Percentiles rank a stretch among this genome's conserved stretches.
Conservation (phyloP, 148 eudicot species). For the Cornus controversa region DNA sequence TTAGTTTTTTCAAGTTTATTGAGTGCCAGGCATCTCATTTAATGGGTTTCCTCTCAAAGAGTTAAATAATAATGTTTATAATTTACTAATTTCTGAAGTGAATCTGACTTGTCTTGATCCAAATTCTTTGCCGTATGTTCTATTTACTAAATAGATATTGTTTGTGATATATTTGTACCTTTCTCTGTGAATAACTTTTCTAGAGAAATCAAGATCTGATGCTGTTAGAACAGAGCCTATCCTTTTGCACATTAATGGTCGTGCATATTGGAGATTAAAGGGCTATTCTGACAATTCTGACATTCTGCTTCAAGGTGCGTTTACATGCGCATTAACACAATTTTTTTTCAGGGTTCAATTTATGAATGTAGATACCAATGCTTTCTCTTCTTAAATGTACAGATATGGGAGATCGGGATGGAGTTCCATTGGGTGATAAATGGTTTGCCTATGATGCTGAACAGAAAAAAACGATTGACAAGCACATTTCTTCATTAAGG, state of each 20-base stretch:
- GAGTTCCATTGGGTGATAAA: slow-evolving; percentile 45
- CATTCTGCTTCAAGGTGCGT: slow-evolving; percentile 55
- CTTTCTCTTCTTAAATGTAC: slow-evolving; percentile 16
- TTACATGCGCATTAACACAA: neutral
- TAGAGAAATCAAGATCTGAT: slow-evolving; percentile 47
- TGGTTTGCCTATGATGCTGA: slow-evolving; percentile 64
- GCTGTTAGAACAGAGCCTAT: slow-evolving; percentile 64
- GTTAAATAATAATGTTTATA: neutral
- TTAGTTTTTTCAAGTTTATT: no score
- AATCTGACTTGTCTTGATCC: neutral
- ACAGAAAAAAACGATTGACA: slow-evolving; percentile 46
- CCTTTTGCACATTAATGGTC: slow-evolving; percentile 42
- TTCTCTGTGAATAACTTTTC: slow-evolving; percentile 3
- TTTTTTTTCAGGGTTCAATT: neutral
- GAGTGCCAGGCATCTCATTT: neutral
- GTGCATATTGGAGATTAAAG: slow-evolving; percentile 60
- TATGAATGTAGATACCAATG: neutral
- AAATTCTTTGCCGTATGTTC: neutral
- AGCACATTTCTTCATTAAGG: slow-evolving; percentile 45
- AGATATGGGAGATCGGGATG: slow-evolving; percentile 54
- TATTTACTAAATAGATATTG: neutral
- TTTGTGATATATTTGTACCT: neutral
- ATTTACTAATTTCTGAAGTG: neutral
- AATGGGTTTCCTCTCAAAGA: neutral
- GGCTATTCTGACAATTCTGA: slow-evolving; percentile 32